Evolutionary conservation across 2,329 filamentous ascomycete genomes (phyloP).

Genomic region (Emydomyces testavorans): DNA sequence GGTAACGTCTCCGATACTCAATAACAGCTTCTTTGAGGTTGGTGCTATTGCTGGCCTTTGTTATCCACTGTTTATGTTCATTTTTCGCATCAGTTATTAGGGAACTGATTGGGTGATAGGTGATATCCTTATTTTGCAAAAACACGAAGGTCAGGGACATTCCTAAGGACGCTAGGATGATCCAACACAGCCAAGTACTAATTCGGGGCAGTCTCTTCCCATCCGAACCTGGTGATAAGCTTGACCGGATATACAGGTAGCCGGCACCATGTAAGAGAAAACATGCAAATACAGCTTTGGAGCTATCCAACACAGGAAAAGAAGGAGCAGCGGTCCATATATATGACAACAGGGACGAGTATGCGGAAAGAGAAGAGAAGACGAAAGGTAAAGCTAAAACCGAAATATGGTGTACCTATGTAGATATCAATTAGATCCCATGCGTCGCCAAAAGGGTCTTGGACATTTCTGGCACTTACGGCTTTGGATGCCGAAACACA

Average conservation of each 20-base stretch:
- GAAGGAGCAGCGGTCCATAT: slow-evolving; percentile 26
- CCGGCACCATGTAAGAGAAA: slow-evolving; percentile 24
- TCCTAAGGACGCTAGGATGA: slow-evolving; percentile 34
- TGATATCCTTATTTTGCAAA: slow-evolving; percentile 31
- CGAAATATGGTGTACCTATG: slow-evolving; percentile 35
- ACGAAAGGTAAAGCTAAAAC: slow-evolving; percentile 31
- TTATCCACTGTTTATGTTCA: slow-evolving; percentile 40
- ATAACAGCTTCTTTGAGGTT: slow-evolving; percentile 40
- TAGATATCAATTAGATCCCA: not conserved
- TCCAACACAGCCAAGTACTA: slow-evolving; percentile 26
- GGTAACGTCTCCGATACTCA: slow-evolving; percentile 43
- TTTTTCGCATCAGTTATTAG: slow-evolving; percentile 42
- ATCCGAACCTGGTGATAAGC: slow-evolving; percentile 23
- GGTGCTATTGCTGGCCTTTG: slow-evolving; percentile 38
- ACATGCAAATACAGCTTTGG: slow-evolving; percentile 24
- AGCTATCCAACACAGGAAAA: slow-evolving; percentile 25
- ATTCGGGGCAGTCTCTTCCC: slow-evolving; percentile 21
- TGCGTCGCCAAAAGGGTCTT: not conserved
- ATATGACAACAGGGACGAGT: slow-evolving; percentile 25
- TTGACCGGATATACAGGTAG: slow-evolving; percentile 22
- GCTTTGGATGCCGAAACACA: slow-evolving; percentile 30
- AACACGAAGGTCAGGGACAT: slow-evolving; percentile 33
- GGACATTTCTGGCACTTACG: slow-evolving; percentile 23
- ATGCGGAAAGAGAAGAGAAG: slow-evolving; percentile 27
- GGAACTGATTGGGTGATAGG: slow-evolving; percentile 45